phyloP scores from a whole-genome alignment of 805 yeast species.

The Kazachstania psychrophila region DNA sequence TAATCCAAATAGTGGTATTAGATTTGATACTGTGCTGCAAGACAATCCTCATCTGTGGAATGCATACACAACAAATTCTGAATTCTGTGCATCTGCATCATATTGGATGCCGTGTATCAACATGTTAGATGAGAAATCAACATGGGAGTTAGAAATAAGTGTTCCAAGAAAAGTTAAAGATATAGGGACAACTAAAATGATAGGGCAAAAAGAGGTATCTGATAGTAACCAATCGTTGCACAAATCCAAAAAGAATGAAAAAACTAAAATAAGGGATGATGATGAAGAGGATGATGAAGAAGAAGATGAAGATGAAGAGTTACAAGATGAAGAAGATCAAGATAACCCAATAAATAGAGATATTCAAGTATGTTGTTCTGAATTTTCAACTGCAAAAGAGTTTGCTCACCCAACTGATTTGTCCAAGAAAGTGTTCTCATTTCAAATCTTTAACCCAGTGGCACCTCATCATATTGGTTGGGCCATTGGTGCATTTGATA shows the following conservation, averaged over 20 bases:
- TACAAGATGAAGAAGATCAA: constrained; percentile 23
- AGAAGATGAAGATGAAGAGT: constrained; percentile 24
- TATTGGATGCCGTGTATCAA: constrained; percentile 99
- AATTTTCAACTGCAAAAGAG: constrained; percentile 54
- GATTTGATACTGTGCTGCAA: constrained; percentile 43
- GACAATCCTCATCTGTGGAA: constrained; percentile 53
- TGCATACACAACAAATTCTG: constrained; percentile 76
- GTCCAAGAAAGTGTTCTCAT: constrained; percentile 64
- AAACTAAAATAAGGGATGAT: constrained; percentile 1
- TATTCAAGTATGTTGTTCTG: constrained; percentile 61
- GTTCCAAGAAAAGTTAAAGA: constrained; percentile 74
- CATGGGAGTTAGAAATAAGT: constrained; percentile 87
- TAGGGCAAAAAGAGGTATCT: constrained; percentile 22
- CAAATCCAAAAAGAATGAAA: constrained; percentile 14
- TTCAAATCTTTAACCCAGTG: constrained; percentile 70
- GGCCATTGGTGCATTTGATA: constrained; percentile 83
- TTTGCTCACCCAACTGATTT: constrained; percentile 67
- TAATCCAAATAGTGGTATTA: constrained; percentile 65
- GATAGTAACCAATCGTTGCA: background rate
- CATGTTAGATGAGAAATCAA: constrained; percentile 73
- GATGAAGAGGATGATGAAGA: constrained; percentile 28
- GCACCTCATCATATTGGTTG: constrained; percentile 94
- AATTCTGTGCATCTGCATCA: constrained; percentile 71
- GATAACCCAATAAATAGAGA: constrained; percentile 34
- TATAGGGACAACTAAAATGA: constrained; percentile 37